Evolutionary conservation across 1,139 yeast genomes (phyloP).

Genomic region (Blastobotrys arbuscula): DNA sequence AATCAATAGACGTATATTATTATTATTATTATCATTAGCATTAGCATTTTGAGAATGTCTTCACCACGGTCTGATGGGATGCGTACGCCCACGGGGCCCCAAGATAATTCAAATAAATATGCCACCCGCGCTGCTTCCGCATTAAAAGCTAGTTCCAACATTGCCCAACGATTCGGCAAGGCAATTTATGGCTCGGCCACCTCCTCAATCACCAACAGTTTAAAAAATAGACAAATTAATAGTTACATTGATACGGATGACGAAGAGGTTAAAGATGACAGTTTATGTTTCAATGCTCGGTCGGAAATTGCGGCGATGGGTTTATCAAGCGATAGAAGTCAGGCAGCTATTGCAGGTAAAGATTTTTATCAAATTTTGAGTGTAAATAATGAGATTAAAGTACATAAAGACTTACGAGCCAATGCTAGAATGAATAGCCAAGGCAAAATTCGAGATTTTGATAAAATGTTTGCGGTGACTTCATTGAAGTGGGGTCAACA

Average conservation of each 20-base stretch:
- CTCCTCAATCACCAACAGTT: conserved; percentile 6
- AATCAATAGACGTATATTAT: too few relatives aligned
- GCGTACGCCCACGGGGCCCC: conserved; percentile 3
- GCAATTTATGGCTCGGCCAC: conserved; percentile 25
- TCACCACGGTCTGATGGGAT: conserved; percentile 7
- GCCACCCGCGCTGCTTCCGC: conserved; percentile 27
- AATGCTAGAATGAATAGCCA: neutral
- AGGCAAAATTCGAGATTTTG: conserved; percentile 24
- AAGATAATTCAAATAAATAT: conserved; percentile 13
- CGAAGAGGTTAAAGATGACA: conserved; percentile 1
- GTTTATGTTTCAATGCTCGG: conserved; percentile 18
- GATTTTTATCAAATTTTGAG: conserved; percentile 26
- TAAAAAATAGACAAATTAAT: neutral
- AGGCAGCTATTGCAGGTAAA: conserved; percentile 33
- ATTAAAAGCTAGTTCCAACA: conserved; percentile 24
- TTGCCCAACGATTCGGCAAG: conserved; percentile 32
- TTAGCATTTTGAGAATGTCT: too few relatives aligned
- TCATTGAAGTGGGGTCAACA: conserved; percentile 36
- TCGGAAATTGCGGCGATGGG: conserved; percentile 31
- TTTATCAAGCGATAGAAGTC: conserved; percentile 24
- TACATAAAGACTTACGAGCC: conserved; percentile 18
- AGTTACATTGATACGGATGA: conserved; percentile 1
- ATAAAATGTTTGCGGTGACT: conserved; percentile 32
- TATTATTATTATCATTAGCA: too few relatives aligned
- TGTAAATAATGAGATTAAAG: conserved; percentile 19